phyloP scores from a whole-genome alignment of 192 early-diverging fungal genomes.

The Gaertneriomyces semiglobifer region DNA sequence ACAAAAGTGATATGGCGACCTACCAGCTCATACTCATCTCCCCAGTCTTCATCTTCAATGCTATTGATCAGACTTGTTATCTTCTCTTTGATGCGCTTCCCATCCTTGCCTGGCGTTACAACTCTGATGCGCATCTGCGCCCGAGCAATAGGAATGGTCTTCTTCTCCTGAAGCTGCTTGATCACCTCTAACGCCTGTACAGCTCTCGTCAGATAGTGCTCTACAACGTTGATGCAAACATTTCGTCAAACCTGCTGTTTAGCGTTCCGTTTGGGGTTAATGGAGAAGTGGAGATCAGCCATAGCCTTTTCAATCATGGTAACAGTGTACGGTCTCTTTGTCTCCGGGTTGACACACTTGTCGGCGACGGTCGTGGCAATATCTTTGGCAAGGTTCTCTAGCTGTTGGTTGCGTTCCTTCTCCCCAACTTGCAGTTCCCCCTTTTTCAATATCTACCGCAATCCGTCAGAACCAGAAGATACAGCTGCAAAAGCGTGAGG shows the following conservation, averaged over 20 bases:
- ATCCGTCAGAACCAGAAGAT: neutral
- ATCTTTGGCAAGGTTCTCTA: constrained; percentile 79
- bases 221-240: neutral
- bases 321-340: constrained; percentile 91
- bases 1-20: constrained; percentile 9
- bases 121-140: constrained; percentile 91
- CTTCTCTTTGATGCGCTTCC: constrained; percentile 82
- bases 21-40: constrained; percentile 84
- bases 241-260: constrained; percentile 71
- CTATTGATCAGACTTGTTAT: constrained; percentile 55
- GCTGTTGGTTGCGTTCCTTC: constrained; percentile 84
- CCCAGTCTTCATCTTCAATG: constrained; percentile 75
- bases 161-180: constrained; percentile 83
- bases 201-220: neutral
- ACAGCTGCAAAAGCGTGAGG: neutral
- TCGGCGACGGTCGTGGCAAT: constrained; percentile 96
- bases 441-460: constrained; percentile 77
- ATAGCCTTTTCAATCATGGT: constrained; percentile 99
- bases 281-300: constrained; percentile 85
- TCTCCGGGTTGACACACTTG: constrained; percentile 92
- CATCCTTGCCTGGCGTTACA: constrained; percentile 77
- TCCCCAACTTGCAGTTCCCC: constrained; percentile 97
- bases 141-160: constrained; percentile 83
- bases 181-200: constrained; percentile 87
- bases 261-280: constrained; percentile 81